Percentiles rank a stretch among this genome's conserved stretches.
Conservation (phyloP, 164 flowering plant species). For the Litsea cubeba region DNA sequence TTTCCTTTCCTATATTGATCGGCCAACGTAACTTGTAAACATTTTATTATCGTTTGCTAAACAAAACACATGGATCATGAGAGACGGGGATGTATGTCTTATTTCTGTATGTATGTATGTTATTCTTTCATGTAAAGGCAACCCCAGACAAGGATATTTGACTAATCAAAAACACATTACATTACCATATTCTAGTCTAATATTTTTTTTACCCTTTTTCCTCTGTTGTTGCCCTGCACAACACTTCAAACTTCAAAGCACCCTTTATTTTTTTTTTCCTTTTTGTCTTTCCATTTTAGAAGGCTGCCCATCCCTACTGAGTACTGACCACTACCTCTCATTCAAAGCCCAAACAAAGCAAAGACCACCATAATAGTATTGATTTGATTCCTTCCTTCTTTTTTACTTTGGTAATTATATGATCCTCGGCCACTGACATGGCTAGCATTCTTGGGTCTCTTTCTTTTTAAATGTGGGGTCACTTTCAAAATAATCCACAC, state of each 20-base stretch:
- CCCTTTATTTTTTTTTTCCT: not conserved
- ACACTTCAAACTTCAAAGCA: not conserved
- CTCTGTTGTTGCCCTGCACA: not conserved
- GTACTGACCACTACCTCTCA: no score
- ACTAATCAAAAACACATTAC: not conserved
- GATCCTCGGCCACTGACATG: no score
- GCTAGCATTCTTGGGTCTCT: no score
- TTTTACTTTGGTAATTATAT: no score
- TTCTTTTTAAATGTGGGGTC: no score
- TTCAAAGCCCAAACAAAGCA: no score
- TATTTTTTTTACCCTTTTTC: not conserved
- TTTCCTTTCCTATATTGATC: no score
- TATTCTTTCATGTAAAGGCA: not conserved
- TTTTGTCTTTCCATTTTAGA: not conserved
- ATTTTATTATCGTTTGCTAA: not conserved
- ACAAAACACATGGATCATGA: not conserved
- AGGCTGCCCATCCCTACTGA: not conserved
- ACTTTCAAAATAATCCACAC: no score
- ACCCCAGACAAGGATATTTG: not conserved
- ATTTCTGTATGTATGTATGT: not conserved
- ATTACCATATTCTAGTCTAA: not conserved
- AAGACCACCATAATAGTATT: no score
- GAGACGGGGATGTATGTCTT: not conserved
- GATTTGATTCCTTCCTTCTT: no score
- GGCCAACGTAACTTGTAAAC: no score